Base-by-base conservation (phyloP, 148 eudicot genomes). In the Linanthus parryae region DNA sequence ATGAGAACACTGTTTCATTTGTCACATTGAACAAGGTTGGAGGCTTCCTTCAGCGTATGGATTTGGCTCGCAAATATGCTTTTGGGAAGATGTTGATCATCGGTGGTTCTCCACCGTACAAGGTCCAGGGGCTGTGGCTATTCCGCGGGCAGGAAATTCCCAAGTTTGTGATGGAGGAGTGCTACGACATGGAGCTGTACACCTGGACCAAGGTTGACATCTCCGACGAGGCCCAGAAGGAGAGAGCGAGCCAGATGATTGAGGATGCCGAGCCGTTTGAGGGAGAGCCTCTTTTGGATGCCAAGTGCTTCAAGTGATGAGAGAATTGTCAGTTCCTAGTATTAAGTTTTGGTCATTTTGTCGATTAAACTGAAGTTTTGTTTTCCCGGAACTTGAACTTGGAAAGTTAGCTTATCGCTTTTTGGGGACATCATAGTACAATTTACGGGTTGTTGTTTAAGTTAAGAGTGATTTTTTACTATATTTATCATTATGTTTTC, bases 111-210 rank as follows among this genome's bases (percentile, higher is more conserved):
- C 61, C 73, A 16, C 73, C 68, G 1, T 68, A 4, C 63, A 68
- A 68, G 63, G 73, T 68, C 42, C 49, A 62, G 63, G 68, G 73
- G 1, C 10, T 62, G 59, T 68, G 73, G 73, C 63, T 68, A 2
- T 68, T 68, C 55, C 73, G 73, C 3, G 73, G 73, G 17, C 53
- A 31, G 47, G 67, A 68, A 28, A 52, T 68, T 15, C 73, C 73
- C 0, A 44, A 68, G 53, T 68, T 68, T 52, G 49, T 68, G 11
- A 48, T 68, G 39, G 55, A 68, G 9, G 73, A 68, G 43, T 68
- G 73, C 54, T 68, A 68, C 1, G 73, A 68, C 53, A 68, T 62
- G 73, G 73, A 68, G 49, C 63, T 68, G 5, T 68, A 68, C 23
- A 67, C 62, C 7, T 68, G 73, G 73, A 68, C 30, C 13, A 68